These are phyloP conservation scores for Anthracocystis setariae DNA, from an alignment of 1,284 basidiomycete species.

Conservation along the genomic window DNA sequence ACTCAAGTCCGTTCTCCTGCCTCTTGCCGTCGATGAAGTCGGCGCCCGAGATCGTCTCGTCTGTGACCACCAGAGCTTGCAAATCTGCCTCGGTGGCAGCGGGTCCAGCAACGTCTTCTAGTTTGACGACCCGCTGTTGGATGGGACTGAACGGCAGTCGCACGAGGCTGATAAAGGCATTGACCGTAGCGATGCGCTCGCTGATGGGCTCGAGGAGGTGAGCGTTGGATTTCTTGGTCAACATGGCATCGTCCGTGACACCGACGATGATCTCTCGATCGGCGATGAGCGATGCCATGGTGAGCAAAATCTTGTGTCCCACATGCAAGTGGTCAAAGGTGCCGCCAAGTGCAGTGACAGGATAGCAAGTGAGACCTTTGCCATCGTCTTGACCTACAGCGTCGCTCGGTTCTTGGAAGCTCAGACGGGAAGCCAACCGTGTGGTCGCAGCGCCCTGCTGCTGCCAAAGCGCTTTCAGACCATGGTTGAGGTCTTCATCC, in stretches of 20 bases:
- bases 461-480: slow-evolving; percentile 8
- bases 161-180: slow-evolving; percentile 54
- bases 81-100: slow-evolving; percentile 58
- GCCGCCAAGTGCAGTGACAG: slow-evolving; percentile 72
- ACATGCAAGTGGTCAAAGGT: slow-evolving; percentile 98
- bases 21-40: slow-evolving; percentile 55
- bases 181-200: slow-evolving; percentile 56
- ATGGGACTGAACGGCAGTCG: slow-evolving; percentile 31
- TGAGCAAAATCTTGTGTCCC: slow-evolving; percentile 95
- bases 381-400: slow-evolving; percentile 31
- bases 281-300: slow-evolving; percentile 86
- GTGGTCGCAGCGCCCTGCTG: slow-evolving; percentile 2
- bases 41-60: slow-evolving; percentile 62
- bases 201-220: slow-evolving; percentile 77
- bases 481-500: slow-evolving; percentile 8
- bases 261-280: slow-evolving; percentile 85
- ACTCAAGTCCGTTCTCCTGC: slow-evolving; percentile 40
- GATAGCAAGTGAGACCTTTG: slow-evolving; percentile 27
- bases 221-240: slow-evolving; percentile 79
- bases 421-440: slow-evolving; percentile 10
- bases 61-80: slow-evolving; percentile 60
- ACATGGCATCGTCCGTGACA: slow-evolving; percentile 79
- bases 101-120: slow-evolving; percentile 62
- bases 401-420: slow-evolving; percentile 3
- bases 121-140: slow-evolving; percentile 50